Evolutionary conservation across 352 stramenopile species (phyloP).

Genomic region (Globisporangium cystogenes): DNA sequence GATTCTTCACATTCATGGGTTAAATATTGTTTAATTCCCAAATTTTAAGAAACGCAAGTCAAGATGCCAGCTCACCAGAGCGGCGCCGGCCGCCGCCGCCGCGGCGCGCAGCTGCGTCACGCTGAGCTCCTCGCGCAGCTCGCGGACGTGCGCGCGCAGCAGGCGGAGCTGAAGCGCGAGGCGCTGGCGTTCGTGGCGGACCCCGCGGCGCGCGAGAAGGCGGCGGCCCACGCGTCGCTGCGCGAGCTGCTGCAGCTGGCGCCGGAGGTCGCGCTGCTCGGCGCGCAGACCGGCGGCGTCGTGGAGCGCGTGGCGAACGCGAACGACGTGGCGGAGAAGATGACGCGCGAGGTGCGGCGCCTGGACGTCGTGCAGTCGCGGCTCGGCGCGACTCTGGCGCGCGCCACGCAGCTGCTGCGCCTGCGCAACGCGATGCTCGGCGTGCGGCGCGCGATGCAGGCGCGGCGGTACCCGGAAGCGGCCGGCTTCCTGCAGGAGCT

Average conservation of each 20-base stretch:
- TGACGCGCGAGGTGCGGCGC: constrained; percentile 79
- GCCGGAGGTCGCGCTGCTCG: constrained; percentile 64
- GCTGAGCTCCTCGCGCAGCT: constrained; percentile 56
- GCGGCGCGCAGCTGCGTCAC: constrained; percentile 36
- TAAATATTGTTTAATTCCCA: no score
- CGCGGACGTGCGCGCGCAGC: constrained; percentile 34
- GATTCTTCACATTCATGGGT: no score
- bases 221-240: constrained; percentile 36
- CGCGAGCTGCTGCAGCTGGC: constrained; percentile 50
- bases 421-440: constrained; percentile 73
- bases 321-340: constrained; percentile 88
- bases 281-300: constrained; percentile 71
- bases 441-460: constrained; percentile 70
- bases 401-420: constrained; percentile 67
- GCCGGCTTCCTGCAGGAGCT: constrained; percentile 71
- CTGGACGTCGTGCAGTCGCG: constrained; percentile 81
- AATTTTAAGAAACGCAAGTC: no score
- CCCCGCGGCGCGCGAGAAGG: constrained; percentile 40
- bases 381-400: constrained; percentile 46
- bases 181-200: constrained; percentile 35
- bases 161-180: constrained; percentile 28
- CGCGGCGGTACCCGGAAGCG: constrained; percentile 63
- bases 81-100: no score
- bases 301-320: constrained; percentile 81
- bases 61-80: no score